Conservation (phyloP, 2,329 filamentous ascomycete species). For the Venturia asperata region DNA sequence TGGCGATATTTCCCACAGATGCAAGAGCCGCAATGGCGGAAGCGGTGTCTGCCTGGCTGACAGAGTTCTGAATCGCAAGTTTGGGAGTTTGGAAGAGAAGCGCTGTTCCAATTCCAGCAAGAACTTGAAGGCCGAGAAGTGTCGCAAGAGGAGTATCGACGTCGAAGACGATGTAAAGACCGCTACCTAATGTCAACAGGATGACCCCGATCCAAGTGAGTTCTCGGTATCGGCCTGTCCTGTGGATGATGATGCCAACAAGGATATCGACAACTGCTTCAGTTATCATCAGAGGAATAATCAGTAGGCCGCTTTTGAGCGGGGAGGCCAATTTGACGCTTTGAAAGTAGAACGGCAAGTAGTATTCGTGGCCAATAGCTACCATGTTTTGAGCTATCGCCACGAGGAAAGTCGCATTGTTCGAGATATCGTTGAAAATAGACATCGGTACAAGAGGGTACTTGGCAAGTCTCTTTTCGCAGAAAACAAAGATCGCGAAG, state of each 20-base stretch:
- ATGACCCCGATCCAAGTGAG: conserved; percentile 38
- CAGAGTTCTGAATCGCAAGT: conserved; percentile 58
- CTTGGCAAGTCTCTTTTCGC: too few relatives aligned
- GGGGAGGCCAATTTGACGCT: conserved; percentile 22
- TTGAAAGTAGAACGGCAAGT: conserved; percentile 32
- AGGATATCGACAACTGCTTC: conserved; percentile 27
- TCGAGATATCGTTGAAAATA: conserved; percentile 29
- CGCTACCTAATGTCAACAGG: conserved; percentile 32
- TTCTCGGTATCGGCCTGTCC: conserved; percentile 32
- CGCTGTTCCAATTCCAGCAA: conserved; percentile 45
- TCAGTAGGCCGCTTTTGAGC: conserved; percentile 32
- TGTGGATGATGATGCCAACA: conserved; percentile 25
- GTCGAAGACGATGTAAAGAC: conserved; percentile 31
- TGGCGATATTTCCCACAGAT: conserved; percentile 62
- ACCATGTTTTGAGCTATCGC: conserved; percentile 38
- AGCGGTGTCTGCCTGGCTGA: conserved; percentile 58
- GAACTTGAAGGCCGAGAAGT: conserved; percentile 34
- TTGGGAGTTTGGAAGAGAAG: conserved; percentile 63
- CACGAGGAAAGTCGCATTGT: conserved; percentile 35
- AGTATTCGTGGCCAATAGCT: conserved; percentile 31
- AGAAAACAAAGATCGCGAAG: too few relatives aligned
- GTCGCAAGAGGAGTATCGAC: conserved; percentile 33
- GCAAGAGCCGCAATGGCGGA: conserved; percentile 60
- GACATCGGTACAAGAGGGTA: too few relatives aligned
- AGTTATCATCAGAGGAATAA: conserved; percentile 34